Conservation (phyloP, 495 filamentous ascomycete species). For the Parmelia sp. region DNA sequence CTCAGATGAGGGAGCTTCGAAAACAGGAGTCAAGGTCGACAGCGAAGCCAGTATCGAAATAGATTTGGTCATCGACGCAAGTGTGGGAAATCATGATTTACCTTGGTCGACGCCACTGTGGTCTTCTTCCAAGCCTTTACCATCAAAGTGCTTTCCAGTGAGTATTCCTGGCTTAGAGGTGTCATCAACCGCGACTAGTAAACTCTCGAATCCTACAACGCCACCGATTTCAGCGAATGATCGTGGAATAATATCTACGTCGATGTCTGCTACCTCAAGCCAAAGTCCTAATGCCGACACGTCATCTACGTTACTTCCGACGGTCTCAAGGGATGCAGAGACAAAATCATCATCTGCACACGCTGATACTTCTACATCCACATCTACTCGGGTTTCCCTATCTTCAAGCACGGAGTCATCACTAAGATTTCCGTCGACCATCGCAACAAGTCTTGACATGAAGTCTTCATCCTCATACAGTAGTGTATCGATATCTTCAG, state of each 20-base stretch:
- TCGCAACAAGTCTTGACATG: neutral
- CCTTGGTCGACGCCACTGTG: conserved; percentile 11
- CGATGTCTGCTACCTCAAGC: too few species aligned
- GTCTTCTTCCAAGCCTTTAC: neutral
- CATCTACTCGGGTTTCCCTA: too few species aligned
- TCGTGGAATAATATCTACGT: too few species aligned
- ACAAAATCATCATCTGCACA: too few species aligned
- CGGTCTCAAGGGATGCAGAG: too few species aligned
- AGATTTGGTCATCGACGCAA: conserved; percentile 36
- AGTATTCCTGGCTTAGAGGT: conserved; percentile 14
- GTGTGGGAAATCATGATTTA: conserved; percentile 6
- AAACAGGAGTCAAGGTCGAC: conserved; percentile 28
- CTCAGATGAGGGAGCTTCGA: conserved; percentile 21
- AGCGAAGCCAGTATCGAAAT: conserved; percentile 28
- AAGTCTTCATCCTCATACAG: too few species aligned
- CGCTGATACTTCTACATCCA: too few species aligned
- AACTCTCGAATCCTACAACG: neutral
- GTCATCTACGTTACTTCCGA: too few species aligned
- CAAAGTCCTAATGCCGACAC: too few species aligned
- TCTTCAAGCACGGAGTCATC: neutral
- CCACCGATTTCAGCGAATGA: neutral
- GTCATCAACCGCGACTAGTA: neutral
- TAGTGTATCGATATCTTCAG: too few species aligned
- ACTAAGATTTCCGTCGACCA: neutral
- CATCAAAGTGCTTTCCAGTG: conserved; percentile 18